A percentile compares a stretch with the other conserved stretches of the same genome.
phyloP scores from a whole-genome alignment of 2,329 filamentous ascomycete genomes.

The Arthroderma sp. region DNA sequence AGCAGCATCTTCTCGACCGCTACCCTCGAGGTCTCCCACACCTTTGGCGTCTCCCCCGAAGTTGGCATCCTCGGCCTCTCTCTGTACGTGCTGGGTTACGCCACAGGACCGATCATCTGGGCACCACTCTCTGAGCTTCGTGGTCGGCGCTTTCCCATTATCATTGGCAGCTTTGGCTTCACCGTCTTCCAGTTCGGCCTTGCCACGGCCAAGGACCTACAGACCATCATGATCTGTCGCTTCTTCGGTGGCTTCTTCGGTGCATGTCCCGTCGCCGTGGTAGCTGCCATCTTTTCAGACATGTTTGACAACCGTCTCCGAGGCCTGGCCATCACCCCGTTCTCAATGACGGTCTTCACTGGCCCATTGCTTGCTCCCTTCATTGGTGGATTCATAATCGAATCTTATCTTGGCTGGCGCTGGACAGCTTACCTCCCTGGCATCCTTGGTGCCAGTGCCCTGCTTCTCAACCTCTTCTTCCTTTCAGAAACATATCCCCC shows the following conservation, averaged over 20 bases:
- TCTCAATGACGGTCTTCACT: constrained; percentile 42
- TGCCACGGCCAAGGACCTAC: constrained; percentile 40
- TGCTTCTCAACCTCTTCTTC: constrained; percentile 41
- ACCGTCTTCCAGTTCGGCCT: constrained; percentile 40
- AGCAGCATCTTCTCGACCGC: constrained; percentile 61
- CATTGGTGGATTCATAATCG: constrained; percentile 44
- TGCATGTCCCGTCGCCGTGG: constrained; percentile 42
- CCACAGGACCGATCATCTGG: constrained; percentile 39
- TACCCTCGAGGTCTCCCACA: constrained; percentile 42
- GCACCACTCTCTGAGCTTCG: constrained; percentile 43
- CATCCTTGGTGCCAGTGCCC: constrained; percentile 45
- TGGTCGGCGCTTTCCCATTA: constrained; percentile 38
- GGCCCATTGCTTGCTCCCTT: constrained; percentile 44
- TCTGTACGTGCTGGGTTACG: constrained; percentile 38
- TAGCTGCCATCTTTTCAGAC: constrained; percentile 46
- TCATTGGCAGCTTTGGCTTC: constrained; percentile 41
- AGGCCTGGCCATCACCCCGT: constrained; percentile 38
- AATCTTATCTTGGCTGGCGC: constrained; percentile 41
- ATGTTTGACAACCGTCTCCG: constrained; percentile 42
- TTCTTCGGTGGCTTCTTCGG: constrained; percentile 45
- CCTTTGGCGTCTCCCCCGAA: constrained; percentile 46
- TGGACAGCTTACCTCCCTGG: constrained; percentile 45
- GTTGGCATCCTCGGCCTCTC: constrained; percentile 32
- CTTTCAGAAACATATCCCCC: constrained; percentile 48
- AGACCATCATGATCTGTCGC: constrained; percentile 42